Base-by-base conservation (phyloP, 2,329 filamentous ascomycete species). In the Cercospora janseana region DNA sequence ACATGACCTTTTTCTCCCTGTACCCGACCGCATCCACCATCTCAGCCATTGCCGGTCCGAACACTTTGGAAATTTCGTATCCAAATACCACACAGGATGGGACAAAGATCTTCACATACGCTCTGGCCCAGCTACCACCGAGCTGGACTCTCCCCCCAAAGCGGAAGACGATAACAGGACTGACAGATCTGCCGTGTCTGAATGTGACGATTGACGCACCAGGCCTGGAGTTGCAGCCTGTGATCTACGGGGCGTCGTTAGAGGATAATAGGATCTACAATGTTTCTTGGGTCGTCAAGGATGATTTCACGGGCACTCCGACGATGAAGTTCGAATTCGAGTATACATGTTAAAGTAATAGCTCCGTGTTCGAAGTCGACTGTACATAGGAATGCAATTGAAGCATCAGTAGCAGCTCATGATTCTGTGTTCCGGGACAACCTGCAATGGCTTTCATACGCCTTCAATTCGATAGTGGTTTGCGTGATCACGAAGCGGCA, bases 1-100 rank as follows among this genome's bases (percentile, higher is more conserved):
- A 42, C 38, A 42, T 21, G 16, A 23, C 21, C 2, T 42, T 42
- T 23, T 42, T 42, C 38, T 15, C 16, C 38, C 38, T 42, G 6
- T 42, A 42, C 24, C 24, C 38, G 3, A 26, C 38, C 4, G 38
- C 38, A 7, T 42, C 38, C 7, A 42, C 38, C 6, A 28, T 42
- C 23, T 21, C n/a, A 7, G 38, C 38, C 12, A 27, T 28, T 10
- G 38, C 38, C 3, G 13, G 16, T 3, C 16, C 38, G 9, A 42
- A 42, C 38, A 28, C 16, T 2, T 8, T 42, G 16, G 38, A 21
- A 2, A 18, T 42, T 13, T 42, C 38, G 7, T 34, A 34, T 6
- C 31, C 31, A 3, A 34, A 34, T 10, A 34, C 31, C 3, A 34
- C 31, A 10, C 31, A 34, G 31, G 31, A 34, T 0, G 31, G 31